Conservation (phyloP, 495 filamentous ascomycete species). For the Trichoderma erinaceum region DNA sequence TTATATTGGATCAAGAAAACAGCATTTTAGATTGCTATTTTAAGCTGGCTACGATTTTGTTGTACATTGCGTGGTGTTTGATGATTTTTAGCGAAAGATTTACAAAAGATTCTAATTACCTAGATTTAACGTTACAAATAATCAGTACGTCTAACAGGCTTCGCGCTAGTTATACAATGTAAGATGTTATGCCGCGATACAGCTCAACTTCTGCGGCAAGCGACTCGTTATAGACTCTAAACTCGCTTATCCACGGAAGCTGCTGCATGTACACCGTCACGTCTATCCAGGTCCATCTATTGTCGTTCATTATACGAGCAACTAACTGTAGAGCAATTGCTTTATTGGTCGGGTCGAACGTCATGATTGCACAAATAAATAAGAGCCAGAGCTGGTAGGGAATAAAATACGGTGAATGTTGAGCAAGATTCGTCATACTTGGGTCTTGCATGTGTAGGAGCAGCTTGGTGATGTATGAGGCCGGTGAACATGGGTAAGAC, state of each 20-base stretch:
- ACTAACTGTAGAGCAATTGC: background rate
- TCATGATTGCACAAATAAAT: background rate
- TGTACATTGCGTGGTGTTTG: background rate
- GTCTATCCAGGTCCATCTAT: background rate
- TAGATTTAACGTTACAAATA: background rate
- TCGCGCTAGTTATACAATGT: background rate
- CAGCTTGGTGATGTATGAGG: background rate
- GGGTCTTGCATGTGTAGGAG: background rate
- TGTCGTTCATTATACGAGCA: background rate
- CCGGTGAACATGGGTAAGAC: background rate
- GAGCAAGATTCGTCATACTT: background rate
- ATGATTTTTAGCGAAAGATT: background rate
- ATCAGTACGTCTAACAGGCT: background rate
- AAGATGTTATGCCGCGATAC: background rate
- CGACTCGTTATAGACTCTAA: background rate
- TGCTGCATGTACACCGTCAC: background rate
- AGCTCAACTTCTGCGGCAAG: background rate
- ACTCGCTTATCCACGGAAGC: background rate
- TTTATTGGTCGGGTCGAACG: background rate
- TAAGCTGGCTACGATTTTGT: background rate
- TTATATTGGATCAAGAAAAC: background rate
- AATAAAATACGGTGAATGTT: background rate
- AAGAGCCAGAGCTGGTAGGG: conserved; percentile 4
- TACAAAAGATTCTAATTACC: background rate
- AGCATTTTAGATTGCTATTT: background rate